Conservation (phyloP, 805 yeast genomes). For the Debaryomyces castellii region DNA sequence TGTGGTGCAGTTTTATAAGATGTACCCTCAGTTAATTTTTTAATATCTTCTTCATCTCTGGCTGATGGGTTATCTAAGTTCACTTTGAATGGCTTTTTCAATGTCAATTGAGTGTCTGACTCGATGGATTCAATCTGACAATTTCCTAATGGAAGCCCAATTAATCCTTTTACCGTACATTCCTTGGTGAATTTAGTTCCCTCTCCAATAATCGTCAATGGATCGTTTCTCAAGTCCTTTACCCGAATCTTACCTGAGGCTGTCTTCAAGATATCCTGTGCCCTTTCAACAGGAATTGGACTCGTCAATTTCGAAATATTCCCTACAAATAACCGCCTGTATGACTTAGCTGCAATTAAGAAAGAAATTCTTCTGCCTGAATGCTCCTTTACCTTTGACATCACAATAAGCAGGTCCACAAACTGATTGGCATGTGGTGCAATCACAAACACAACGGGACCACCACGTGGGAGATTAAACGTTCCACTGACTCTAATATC, state of each 20-base stretch:
- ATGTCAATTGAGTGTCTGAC: conserved; percentile 27
- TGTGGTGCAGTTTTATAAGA: conserved; percentile 37
- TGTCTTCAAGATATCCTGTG: conserved; percentile 35
- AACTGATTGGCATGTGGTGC: conserved; percentile 47
- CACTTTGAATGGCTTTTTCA: conserved; percentile 22
- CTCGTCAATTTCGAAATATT: conserved; percentile 28
- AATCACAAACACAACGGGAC: conserved; percentile 39
- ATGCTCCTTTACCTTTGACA: conserved; percentile 32
- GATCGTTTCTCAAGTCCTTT: conserved; percentile 15
- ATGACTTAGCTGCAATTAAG: conserved; percentile 38
- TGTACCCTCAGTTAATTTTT: conserved; percentile 25
- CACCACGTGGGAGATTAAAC: conserved; percentile 36
- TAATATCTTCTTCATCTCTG: conserved; percentile 11
- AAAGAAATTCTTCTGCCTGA: conserved; percentile 33
- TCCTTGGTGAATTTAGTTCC: conserved; percentile 34
- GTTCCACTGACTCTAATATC: conserved; percentile 39
- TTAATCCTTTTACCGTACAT: conserved; percentile 33
- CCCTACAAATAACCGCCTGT: conserved; percentile 31
- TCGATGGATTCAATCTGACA: conserved; percentile 28
- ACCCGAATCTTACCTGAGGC: conserved; percentile 29
- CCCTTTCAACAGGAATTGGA: conserved; percentile 43
- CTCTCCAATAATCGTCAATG: conserved; percentile 25
- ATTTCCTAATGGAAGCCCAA: conserved; percentile 39
- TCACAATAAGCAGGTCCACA: conserved; percentile 38
- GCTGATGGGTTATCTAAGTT: conserved; percentile 7